Conservation (phyloP, 2,329 filamentous ascomycete species). For the Tolypocladium inflatum region DNA sequence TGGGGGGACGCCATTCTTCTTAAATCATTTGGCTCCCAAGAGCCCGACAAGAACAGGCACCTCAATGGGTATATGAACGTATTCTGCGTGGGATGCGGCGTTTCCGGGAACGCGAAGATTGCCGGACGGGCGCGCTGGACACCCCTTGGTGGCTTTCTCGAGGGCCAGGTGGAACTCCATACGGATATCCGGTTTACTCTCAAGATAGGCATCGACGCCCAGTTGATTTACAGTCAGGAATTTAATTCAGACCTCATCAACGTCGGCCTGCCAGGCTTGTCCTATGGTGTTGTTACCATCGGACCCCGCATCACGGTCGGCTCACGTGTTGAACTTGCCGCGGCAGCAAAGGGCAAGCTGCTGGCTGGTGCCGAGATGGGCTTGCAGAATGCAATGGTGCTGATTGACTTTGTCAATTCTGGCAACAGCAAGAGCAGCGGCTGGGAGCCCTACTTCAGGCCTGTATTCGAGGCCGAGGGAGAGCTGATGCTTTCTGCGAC, state of each 20-base stretch:
- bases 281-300: conserved; percentile 15
- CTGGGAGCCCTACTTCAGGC: conserved; percentile 18
- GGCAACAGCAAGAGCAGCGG: conserved; percentile 9
- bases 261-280: conserved; percentile 14
- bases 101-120: conserved; percentile 14
- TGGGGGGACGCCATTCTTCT: conserved; percentile 19
- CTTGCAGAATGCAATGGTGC: conserved; percentile 12
- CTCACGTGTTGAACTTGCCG: conserved; percentile 11
- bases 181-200: conserved; percentile 14
- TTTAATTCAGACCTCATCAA: conserved; percentile 12
- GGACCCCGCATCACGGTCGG: conserved; percentile 15
- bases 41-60: conserved; percentile 1
- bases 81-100: conserved; percentile 20
- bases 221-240: conserved; percentile 9
- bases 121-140: conserved; percentile 15
- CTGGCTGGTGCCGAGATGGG: conserved; percentile 21
- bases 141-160: conserved; percentile 13
- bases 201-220: conserved; percentile 20
- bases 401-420: conserved; percentile 14
- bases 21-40: conserved; percentile 12
- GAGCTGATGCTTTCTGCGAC: conserved; percentile 13
- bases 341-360: conserved; percentile 13
- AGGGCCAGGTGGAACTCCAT: conserved; percentile 13
- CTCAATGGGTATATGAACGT: conserved; percentile 13
- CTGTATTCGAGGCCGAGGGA: conserved; percentile 17